These are phyloP conservation scores for Trichomonas tenax DNA, from an alignment of 208 protist species.

Conservation along the genomic window DNA sequence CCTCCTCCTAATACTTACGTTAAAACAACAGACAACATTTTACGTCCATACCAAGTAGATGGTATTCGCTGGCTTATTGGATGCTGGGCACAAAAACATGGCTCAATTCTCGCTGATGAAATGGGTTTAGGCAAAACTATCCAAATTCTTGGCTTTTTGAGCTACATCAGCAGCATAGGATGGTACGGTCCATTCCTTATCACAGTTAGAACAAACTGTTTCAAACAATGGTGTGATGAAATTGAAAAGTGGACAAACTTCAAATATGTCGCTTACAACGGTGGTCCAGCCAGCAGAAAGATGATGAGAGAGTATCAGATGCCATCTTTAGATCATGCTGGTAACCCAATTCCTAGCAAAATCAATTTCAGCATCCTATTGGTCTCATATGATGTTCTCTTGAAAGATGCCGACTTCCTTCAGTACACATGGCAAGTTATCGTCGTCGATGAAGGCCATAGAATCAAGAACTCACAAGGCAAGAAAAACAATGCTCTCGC, in stretches of 20 bases:
- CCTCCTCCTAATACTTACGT: background rate
- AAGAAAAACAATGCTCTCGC: constrained; percentile 40
- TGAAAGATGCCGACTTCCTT: background rate
- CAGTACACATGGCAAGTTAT: constrained; percentile 47
- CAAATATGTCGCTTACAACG: constrained; percentile 17
- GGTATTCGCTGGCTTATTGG: constrained; percentile 74
- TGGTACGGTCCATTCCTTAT: constrained; percentile 22
- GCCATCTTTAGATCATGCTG: background rate
- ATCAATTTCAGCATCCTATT: constrained; percentile 17
- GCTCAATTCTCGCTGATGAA: constrained; percentile 90
- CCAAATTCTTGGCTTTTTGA: constrained; percentile 11
- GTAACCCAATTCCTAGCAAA: background rate
- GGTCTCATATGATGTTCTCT: background rate
- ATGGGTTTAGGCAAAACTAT: constrained; percentile 54
- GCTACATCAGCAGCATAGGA: background rate
- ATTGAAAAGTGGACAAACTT: constrained; percentile 20
- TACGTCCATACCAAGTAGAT: background rate
- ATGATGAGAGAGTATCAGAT: background rate
- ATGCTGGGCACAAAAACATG: constrained; percentile 70
- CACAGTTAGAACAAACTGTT: background rate
- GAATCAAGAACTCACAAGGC: constrained; percentile 46
- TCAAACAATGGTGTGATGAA: constrained; percentile 17
- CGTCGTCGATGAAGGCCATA: constrained; percentile 58
- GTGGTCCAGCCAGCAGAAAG: background rate
- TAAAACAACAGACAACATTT: background rate